Base-by-base conservation (phyloP, 2,329 filamentous ascomycete genomes). In the Colletotrichum zoysiae region DNA sequence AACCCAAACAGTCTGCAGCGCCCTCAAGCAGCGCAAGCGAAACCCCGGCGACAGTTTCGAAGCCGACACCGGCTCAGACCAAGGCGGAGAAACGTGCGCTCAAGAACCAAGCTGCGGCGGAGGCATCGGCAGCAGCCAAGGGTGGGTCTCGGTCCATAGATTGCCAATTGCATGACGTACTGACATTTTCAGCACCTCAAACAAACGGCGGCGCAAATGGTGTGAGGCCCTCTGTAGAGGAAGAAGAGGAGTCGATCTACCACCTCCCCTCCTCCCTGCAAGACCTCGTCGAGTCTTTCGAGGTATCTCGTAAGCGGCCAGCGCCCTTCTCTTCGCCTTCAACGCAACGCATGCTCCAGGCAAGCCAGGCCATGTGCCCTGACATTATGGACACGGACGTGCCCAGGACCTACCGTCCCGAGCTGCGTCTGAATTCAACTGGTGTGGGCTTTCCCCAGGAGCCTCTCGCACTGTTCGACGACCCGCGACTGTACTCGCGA, bases 241-340 rank as follows among this genome's bases (percentile, higher is more conserved):
- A 82, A 76, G 91, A 94, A 72, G 93, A 94, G 71, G 93, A 98
- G 82, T 96, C 93, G 16, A 92, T 98, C 76, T 99, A 95, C 81
- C 95, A 98, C 80, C 88, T 99, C 48, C 96, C 96, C 5, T 90
- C 95, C 8, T 94, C 93, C 40, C 84, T 99, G 65, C 93, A 95
- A 78, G 96, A 99, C 79, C 86, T 99, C 44, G 89, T 98, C 23
- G 94, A 97, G 70, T 95, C 95, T 0, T 98, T 95, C 78, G 95
- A 98, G 80, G 88, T 90, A 18, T 93, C 93, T 2, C 95, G 93
- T 83, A 91, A 90, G 78, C 90, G 92, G 42, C 87, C 89, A 33
- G 83, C 87, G 65, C 86, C 89, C 20, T 85, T 88, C 6, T 86
- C 88, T 26, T 90, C 92, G 65, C 89, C 90, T 44, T 86, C 91